Base-by-base conservation (phyloP, 1,139 yeast species). In the Taphrina betulina region DNA sequence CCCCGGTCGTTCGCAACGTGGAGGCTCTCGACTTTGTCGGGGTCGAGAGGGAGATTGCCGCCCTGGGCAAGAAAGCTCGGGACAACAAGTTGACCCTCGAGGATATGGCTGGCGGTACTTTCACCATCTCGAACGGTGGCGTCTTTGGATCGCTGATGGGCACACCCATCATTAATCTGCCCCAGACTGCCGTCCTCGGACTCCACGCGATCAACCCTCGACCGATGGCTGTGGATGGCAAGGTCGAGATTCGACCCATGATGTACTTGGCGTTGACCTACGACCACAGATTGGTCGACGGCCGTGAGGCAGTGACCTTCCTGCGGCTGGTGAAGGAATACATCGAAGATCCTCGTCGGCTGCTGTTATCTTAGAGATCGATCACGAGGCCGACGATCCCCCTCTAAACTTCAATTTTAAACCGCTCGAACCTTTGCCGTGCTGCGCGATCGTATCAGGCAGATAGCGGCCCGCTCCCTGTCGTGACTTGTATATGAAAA, bases 71-170 rank as follows among this genome's bases (percentile, higher is more conserved):
- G 71, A 92, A 89, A 76, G 98, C 98, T 63, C 87, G 98, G 74
- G 97, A 92, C 71, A 94, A 94, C 69, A 90, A 92, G 77, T 81
- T 92, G 69, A 86, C 97, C 58, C 77, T 92, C 65, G 99, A 92
- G 78, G 99, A 92, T 73, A 92, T 94, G 98, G 82, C 96, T 61
- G 98, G 99, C 72, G 99, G 99, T 73, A 90, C 97, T 61, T 90
- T 92, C 78, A 92, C 99, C 69, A 92, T 92, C 68, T 92, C 98
- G 60, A 92, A 92, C 76, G 99, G 99, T 72, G 99, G 99, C 73
- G 96, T 92, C 60, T 92, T 92, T 68, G 99, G 99, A 62, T 92
- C 98, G 33, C 78, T 92, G 65, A 88, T 86, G 74, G 60, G 61
- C 72, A 92, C 99, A 57, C 99, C 99, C 69, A 92, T 92, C 74